phyloP scores from a whole-genome alignment of 345 rosid species.

The Dimocarpus longan region DNA sequence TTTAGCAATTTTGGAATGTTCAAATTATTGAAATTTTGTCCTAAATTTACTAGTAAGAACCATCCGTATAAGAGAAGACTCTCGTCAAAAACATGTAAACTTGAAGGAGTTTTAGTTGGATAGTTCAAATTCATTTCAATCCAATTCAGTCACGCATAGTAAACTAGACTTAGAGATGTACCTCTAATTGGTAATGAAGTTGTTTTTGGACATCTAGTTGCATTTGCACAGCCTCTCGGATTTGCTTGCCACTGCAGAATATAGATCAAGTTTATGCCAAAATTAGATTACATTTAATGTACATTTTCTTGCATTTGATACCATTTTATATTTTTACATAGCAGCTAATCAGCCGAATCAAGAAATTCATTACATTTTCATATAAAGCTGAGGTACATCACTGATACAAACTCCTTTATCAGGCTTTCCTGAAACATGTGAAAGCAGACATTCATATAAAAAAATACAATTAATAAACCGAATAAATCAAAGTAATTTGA shows the following conservation, averaged over 20 bases:
- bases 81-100: no score
- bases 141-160: neutral
- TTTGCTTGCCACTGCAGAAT: slow-evolving; percentile 10
- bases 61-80: no score
- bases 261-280: neutral
- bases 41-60: no score
- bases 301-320: no score
- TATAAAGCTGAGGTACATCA: neutral
- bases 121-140: neutral
- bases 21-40: no score
- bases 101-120: no score
- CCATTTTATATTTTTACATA: no score
- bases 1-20: no score
- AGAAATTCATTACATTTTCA: neutral
- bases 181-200: slow-evolving; percentile 27
- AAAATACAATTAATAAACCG: no score
- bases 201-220: slow-evolving; percentile 15
- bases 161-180: neutral
- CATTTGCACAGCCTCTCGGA: neutral
- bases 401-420: neutral
- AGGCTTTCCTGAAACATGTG: slow-evolving; percentile 4
- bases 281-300: neutral
- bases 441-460: neutral
- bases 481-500: no score
- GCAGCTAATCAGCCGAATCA: neutral